These are phyloP conservation scores for Elsinoe batatas DNA, from an alignment of 2,329 filamentous ascomycete genomes.

Conservation along the genomic window DNA sequence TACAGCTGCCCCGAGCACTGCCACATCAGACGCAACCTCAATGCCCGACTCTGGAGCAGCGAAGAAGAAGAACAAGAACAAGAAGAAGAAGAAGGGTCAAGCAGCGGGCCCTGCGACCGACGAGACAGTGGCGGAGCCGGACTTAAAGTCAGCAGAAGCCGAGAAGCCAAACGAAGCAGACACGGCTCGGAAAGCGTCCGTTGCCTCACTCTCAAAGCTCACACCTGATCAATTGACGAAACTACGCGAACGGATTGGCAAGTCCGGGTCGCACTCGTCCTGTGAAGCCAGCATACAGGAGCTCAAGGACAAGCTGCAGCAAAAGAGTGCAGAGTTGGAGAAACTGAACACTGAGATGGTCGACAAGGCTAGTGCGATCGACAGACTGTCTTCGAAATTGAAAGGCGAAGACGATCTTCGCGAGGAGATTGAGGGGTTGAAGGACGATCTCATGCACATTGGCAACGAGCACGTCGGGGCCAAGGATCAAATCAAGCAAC, in stretches of 20 bases:
- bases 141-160: neutral
- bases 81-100: conserved; percentile 68
- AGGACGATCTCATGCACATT: conserved; percentile 67
- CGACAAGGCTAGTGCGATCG: conserved; percentile 64
- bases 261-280: neutral
- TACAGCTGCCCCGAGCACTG: conserved; percentile 1
- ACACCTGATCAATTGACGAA: conserved; percentile 11
- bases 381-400: conserved; percentile 58
- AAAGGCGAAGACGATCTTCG: conserved; percentile 67
- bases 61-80: conserved; percentile 68
- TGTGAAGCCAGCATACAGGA: conserved; percentile 15
- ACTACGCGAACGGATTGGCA: conserved; percentile 3
- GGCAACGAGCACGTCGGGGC: conserved; percentile 77
- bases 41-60: conserved; percentile 29
- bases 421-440: conserved; percentile 77
- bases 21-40: conserved; percentile 17
- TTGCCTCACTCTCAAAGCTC: neutral
- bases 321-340: conserved; percentile 17
- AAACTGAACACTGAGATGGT: conserved; percentile 23
- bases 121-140: conserved; percentile 25
- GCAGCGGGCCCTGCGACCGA: conserved; percentile 14
- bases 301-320: conserved; percentile 12
- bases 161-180: conserved; percentile 3
- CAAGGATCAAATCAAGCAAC: conserved; percentile 62
- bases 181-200: neutral